Evolutionary conservation across 2,329 filamentous ascomycete genomes (phyloP), one percentile per base, ranked within the genome.

Genomic region (Coleophoma crateriformis): DNA sequence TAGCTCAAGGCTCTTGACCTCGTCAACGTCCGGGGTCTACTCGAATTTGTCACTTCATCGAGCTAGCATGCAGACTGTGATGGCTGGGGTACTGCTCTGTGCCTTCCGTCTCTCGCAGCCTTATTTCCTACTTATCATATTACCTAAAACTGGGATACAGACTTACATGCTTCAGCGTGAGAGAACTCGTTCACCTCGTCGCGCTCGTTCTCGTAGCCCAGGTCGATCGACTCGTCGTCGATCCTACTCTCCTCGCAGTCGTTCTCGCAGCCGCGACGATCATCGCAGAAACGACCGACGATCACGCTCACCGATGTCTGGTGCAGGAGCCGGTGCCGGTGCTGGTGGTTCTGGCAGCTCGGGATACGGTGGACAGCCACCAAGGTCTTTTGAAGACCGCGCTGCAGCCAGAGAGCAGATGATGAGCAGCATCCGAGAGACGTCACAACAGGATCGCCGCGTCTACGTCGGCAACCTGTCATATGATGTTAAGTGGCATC

Each of bases 401-500:
- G 76, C 82, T 55, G 84, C 79, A 55, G 87, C 87, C 64, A 91
- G 94, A 72, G 90, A 96, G 72, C 86, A 90, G 69, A 96, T 95
- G 90, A 95, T 97, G 89, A 87, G 84, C 72, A 90, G 83, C 67
- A 86, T 96, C 63, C 86, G 90, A 67, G 94, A 97, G 67, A 87
- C 88, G 42, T 97, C 94, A 54, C 94, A 97, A 70, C 94, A 99
- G 74, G 94, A 99, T 79, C 92, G 94, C 67, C 91, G 94, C 60
- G 94, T 99, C 82, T 99, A 99, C 70, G 94, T 99, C 69, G 94
- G 94, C 72, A 99, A 99, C 70, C 81, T 99, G 62, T 94, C 91
- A 45, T 99, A 99, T 77, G 94, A 99, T 78, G 94, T 99, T 70
- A 99, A 99, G 78, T 99, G 94, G 94, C 92, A 97, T 77, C 94